phyloP scores from a whole-genome alignment of 1,139 yeast species.

The Blastobotrys ciferrii region DNA sequence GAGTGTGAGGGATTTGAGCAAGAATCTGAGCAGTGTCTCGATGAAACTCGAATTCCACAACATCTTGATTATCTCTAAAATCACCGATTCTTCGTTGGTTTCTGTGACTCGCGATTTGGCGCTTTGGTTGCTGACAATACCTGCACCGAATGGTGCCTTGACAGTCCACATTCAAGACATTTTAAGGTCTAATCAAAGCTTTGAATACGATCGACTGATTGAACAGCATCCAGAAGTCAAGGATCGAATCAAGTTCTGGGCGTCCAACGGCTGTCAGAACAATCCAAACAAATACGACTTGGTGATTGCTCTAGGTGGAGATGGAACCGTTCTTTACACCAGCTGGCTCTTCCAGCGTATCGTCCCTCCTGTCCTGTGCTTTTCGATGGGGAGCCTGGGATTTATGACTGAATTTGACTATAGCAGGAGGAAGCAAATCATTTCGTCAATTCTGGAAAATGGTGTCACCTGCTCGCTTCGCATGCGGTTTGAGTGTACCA shows the following conservation, averaged over 20 bases:
- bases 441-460: slow-evolving; percentile 53
- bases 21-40: slow-evolving; percentile 41
- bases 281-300: slow-evolving; percentile 56
- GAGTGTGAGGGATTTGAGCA: slow-evolving; percentile 42
- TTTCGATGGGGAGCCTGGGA: slow-evolving; percentile 81
- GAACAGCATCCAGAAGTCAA: slow-evolving; percentile 39
- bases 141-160: background rate
- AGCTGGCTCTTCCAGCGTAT: slow-evolving; percentile 57
- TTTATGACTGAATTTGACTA: slow-evolving; percentile 78
- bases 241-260: slow-evolving; percentile 56
- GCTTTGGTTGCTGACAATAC: slow-evolving; percentile 51
- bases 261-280: slow-evolving; percentile 47
- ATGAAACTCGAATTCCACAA: slow-evolving; percentile 59
- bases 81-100: slow-evolving; percentile 59
- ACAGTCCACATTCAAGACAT: slow-evolving; percentile 53
- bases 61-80: slow-evolving; percentile 67
- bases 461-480: slow-evolving; percentile 70
- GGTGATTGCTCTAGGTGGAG: slow-evolving; percentile 68
- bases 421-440: slow-evolving; percentile 49
- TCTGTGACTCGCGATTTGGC: slow-evolving; percentile 55
- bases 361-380: slow-evolving; percentile 83
- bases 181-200: slow-evolving; percentile 45
- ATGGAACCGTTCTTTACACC: slow-evolving; percentile 80
- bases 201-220: slow-evolving; percentile 43
- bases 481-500: slow-evolving; percentile 76